These are phyloP conservation scores for Phallus indusiatus DNA, from an alignment of 768 basidiomycete genomes.

Conservation along the genomic window DNA sequence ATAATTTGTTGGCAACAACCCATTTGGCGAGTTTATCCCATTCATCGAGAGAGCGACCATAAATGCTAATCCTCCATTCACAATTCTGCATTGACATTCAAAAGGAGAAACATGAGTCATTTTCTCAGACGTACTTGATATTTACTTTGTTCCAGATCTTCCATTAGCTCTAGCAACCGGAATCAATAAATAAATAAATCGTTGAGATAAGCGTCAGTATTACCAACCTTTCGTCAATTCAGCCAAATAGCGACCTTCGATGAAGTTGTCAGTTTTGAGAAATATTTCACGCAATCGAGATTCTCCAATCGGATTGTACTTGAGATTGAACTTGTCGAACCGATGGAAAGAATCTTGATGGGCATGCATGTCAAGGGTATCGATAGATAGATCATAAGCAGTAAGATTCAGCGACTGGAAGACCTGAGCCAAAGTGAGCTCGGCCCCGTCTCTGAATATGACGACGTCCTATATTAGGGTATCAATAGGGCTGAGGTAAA, in stretches of 20 bases:
- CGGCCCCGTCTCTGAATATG: constrained; percentile 86
- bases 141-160: constrained; percentile 96
- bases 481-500: neutral
- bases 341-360: constrained; percentile 98
- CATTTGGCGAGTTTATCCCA: constrained; percentile 99
- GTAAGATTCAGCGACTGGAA: constrained; percentile 91
- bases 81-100: constrained; percentile 51
- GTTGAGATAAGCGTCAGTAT: neutral
- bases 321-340: constrained; percentile 96
- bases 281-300: constrained; percentile 94
- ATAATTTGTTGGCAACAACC: constrained; percentile 89
- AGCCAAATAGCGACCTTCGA: constrained; percentile 87
- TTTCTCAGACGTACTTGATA: constrained; percentile 60
- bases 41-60: constrained; percentile 72
- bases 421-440: constrained; percentile 86
- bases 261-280: constrained; percentile 93
- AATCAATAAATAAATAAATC: neutral
- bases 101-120: neutral
- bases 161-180: constrained; percentile 71
- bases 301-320: constrained; percentile 96
- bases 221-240: constrained; percentile 78
- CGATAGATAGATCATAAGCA: constrained; percentile 96
- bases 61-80: constrained; percentile 96
- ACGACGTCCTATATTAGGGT: constrained; percentile 69
- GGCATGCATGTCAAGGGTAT: constrained; percentile 99